Conservation (phyloP, 495 filamentous ascomycete species). For the Xylaria flabelliformis region DNA sequence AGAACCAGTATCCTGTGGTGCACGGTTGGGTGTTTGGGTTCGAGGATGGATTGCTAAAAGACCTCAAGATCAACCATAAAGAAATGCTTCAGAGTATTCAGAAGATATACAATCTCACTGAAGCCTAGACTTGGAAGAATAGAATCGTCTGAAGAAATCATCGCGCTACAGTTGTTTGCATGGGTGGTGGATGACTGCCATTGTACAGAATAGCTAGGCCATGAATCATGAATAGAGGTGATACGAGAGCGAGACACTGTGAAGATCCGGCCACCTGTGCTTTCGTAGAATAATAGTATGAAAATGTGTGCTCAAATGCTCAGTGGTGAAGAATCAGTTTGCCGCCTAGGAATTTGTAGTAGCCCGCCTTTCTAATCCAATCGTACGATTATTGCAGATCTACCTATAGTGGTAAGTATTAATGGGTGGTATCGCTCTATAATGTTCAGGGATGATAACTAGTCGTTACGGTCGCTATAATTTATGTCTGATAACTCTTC, state of each 20-base stretch:
- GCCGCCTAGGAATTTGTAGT: background rate
- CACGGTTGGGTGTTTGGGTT: constrained; percentile 66
- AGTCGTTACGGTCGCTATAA: background rate
- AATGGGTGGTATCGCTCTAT: background rate
- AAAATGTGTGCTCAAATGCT: background rate
- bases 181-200: background rate
- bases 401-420: background rate
- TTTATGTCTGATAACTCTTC: background rate
- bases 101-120: constrained; percentile 62
- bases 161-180: background rate
- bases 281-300: background rate
- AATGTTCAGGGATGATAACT: background rate
- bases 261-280: background rate
- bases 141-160: background rate
- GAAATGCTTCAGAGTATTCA: constrained; percentile 54
- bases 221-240: background rate
- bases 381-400: background rate
- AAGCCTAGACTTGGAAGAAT: constrained; percentile 26
- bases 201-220: background rate
- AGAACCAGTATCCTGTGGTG: constrained; percentile 60
- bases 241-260: background rate
- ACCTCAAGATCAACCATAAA: constrained; percentile 57
- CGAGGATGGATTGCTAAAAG: constrained; percentile 58
- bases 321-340: background rate
- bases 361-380: background rate